Evolutionary conservation across 306 rosid species (phyloP).

Genomic region (Cyclanthera cordifolia): DNA sequence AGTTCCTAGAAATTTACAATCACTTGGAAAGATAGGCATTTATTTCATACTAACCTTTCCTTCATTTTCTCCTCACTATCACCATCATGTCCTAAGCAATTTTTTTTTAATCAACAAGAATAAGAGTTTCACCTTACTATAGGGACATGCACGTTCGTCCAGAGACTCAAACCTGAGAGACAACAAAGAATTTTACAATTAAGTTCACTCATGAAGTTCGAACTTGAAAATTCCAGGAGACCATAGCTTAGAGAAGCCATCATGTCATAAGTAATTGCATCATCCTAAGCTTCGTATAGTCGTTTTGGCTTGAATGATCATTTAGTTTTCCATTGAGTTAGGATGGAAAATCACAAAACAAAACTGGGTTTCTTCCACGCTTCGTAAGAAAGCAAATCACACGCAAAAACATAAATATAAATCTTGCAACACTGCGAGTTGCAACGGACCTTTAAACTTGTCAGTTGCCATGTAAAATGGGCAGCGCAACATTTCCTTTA

Average conservation of each 20-base stretch:
- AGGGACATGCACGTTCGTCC: no score
- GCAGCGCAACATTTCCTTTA: background rate
- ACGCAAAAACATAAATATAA: background rate
- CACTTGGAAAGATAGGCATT: slow-evolving; percentile 23
- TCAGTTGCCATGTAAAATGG: slow-evolving; percentile 7
- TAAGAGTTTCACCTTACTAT: no score
- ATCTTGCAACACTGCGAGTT: background rate
- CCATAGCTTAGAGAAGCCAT: no score
- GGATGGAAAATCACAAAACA: slow-evolving; percentile 35
- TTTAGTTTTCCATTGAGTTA: slow-evolving; percentile 25
- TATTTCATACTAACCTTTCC: slow-evolving; percentile 24
- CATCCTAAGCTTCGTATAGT: slow-evolving; percentile 41
- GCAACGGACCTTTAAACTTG: slow-evolving; percentile 14
- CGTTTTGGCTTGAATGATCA: slow-evolving; percentile 34
- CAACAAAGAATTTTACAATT: no score
- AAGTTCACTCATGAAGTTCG: no score
- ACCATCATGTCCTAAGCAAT: background rate
- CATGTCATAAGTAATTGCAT: background rate
- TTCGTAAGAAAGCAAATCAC: background rate
- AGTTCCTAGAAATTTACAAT: slow-evolving; percentile 35
- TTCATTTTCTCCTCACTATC: slow-evolving; percentile 8
- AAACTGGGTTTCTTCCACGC: background rate
- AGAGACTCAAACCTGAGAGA: no score
- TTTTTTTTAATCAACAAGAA: no score
- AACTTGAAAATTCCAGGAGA: no score